Evolutionary conservation across 2,329 filamentous ascomycete species (phyloP), one percentile per base, ranked within the genome.

Genomic region (Calonectria honghensis): DNA sequence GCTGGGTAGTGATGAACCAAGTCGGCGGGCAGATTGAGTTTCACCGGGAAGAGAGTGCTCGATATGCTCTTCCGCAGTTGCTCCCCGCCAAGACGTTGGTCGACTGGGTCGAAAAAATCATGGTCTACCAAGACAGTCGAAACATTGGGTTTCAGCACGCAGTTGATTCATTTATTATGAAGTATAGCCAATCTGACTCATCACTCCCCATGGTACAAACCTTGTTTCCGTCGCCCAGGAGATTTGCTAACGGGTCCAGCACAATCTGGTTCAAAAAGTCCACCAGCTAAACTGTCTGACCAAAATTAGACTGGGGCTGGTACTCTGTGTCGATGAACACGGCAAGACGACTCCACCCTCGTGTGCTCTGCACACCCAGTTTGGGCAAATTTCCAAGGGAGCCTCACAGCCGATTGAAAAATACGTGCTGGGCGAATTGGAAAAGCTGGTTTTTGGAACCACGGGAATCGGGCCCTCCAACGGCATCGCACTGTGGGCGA

Each of bases 141-240:
- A 79, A 72, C 4, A 79, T 81, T 57, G 79, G 80, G 11, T 81
- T 81, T 24, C 80, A 81, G 50, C 80, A 81, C 65, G 80, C 80
- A 6, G 75, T 81, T 18, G 80, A 81, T 73, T 75, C 77, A 10
- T 81, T 81, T 64, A 78, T 81, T 20, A 74, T 81, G 75, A 76
- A 72, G 32, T 81, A 81, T 39, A 79, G 78, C 71, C 79, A 77
- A 68, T 78, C 78, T 11, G 68, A 70, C 11, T 48, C 73, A 18
- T 37, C 64, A 39, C 70, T 81, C 13, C 80, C 80, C 1, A 81
- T 81, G 80, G 80, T 81, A 74, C 70, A 73, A 39, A 37, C 13
- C 27, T 29, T 71, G 39, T 41, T 29, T 6, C 10, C 29, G 18
- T 45, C 16, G 29, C 50, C 14, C 37, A 20, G 16, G n/a, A 32